Evolutionary conservation across 2,329 filamentous ascomycete genomes (phyloP).

Genomic region (Colletotrichum tanaceti): DNA sequence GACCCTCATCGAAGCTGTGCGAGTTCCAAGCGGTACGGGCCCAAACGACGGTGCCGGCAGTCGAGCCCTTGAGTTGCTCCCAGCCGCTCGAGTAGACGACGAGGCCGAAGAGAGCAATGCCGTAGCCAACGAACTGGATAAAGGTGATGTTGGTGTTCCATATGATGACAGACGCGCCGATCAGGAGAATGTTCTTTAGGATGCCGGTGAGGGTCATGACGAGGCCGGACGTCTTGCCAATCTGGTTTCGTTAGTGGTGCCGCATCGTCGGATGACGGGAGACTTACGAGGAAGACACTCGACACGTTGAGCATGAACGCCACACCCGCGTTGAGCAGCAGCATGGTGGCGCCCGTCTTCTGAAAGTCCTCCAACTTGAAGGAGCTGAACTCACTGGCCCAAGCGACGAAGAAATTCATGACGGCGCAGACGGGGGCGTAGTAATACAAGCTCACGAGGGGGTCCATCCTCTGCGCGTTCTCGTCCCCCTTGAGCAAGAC

Average conservation of each 20-base stretch:
- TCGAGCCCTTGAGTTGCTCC: conserved; percentile 46
- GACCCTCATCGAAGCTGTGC: conserved; percentile 40
- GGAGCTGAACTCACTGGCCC: conserved; percentile 74
- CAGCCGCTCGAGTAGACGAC: conserved; percentile 61
- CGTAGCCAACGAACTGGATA: conserved; percentile 82
- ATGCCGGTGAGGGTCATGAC: conserved; percentile 89
- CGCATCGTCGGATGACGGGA: neutral
- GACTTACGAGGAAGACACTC: conserved; percentile 84
- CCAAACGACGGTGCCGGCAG: conserved; percentile 33
- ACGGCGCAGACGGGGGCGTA: conserved; percentile 86
- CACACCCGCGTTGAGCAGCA: conserved; percentile 79
- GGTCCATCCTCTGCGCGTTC: conserved; percentile 79
- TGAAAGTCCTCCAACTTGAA: conserved; percentile 76
- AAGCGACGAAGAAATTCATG: conserved; percentile 79
- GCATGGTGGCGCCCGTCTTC: conserved; percentile 71
- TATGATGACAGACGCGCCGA: conserved; percentile 79
- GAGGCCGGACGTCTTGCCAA: conserved; percentile 87
- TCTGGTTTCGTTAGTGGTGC: conserved; percentile 63
- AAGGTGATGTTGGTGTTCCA: conserved; percentile 78
- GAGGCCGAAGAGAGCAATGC: conserved; percentile 69
- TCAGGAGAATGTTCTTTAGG: conserved; percentile 87
- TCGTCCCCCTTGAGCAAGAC: conserved; percentile 80
- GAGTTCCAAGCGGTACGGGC: conserved; percentile 40
- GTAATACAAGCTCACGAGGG: conserved; percentile 89
- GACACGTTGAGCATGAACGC: conserved; percentile 86